Evolutionary conservation across 768 basidiomycete genomes (phyloP), one percentile per base, ranked within the genome.

Genomic region (Leccinum imitatum): DNA sequence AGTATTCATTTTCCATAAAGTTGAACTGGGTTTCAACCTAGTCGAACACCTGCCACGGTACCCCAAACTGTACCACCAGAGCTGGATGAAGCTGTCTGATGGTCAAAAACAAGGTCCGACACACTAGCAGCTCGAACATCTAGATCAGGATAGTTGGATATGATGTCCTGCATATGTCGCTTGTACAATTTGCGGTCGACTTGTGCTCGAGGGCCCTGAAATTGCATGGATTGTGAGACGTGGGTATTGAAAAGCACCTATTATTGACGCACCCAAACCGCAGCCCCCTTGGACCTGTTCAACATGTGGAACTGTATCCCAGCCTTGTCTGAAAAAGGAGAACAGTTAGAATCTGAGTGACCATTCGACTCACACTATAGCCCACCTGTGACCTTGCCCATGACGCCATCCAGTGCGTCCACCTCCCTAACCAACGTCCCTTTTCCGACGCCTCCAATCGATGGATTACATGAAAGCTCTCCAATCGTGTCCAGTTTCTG

Each of bases 361-460:
- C 62, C 7, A 53, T 48, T 17, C 25, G 19, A 19, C 23, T 11
- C 1, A 25, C 19, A 15, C 3, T 35, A 51, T 19, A 27, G 71
- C 83, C 54, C 61, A 90, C 93, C 93, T 62, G 90, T 83, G n/a
- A 93, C 84, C 48, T 78, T 78, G 2, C 90, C 94, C 79, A 93
- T 93, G 10, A 95, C 68, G 3, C 94, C 94, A 64, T 93, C 94
- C 59, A 96, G 75, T 30, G 94, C 94, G 68, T 96, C 94, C 6
- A 96, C 86, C 72, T 96, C 94, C 47, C 89, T 79, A n/a, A 95
- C 91, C 31, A 96, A 78, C 0, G 89, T 94, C 19, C 94, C 94
- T 75, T 96, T 96, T 6, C 94, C 94, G 4, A 96, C 87, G 19
- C 93, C 93, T 7, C 94, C 94, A 60, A 95, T 89, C 1, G 91